Percentiles rank a stretch among this genome's conserved stretches.
phyloP scores from a whole-genome alignment of 768 basidiomycete genomes.

The Lactarius evosmus region DNA sequence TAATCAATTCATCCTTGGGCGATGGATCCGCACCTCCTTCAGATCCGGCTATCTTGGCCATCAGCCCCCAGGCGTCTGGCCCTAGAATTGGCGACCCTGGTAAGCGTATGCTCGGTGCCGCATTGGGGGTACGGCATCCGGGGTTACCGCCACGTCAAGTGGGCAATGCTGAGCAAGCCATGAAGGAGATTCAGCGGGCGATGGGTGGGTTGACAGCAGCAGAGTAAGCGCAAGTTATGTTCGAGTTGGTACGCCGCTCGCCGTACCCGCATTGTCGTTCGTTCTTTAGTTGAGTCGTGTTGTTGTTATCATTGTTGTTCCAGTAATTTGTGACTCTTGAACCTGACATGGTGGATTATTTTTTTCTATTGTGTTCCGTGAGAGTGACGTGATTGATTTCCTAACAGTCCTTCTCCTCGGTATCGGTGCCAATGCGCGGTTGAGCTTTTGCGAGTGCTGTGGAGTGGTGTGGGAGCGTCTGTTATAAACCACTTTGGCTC shows the following conservation, averaged over 20 bases:
- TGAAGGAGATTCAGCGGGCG: slow-evolving; percentile 69
- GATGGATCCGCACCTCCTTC: slow-evolving; percentile 49
- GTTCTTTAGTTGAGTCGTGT: slow-evolving; percentile 4
- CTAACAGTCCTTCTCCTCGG: slow-evolving; percentile 2
- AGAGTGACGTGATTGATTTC: slow-evolving; percentile 3
- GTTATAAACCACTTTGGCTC: not conserved
- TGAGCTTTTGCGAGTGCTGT: too few species aligned
- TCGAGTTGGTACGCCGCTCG: not conserved
- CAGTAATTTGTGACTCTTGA: not conserved
- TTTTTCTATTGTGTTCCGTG: not conserved
- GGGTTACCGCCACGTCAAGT: slow-evolving; percentile 55
- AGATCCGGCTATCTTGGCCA: slow-evolving; percentile 68
- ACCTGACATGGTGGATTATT: too few species aligned
- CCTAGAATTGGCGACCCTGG: slow-evolving; percentile 86
- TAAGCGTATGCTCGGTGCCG: slow-evolving; percentile 85
- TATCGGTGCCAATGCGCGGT: not conserved
- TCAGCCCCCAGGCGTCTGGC: slow-evolving; percentile 47
- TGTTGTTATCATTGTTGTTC: slow-evolving; percentile 4
- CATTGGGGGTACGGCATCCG: slow-evolving; percentile 81
- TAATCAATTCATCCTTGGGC: slow-evolving; percentile 73
- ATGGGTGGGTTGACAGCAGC: slow-evolving; percentile 73
- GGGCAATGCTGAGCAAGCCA: slow-evolving; percentile 50
- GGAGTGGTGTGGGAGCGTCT: not conserved
- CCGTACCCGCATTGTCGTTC: not conserved
- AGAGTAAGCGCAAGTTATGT: slow-evolving; percentile 46